Conservation (phyloP, 1,284 basidiomycete genomes). For the Xerocomus minutiporus region DNA sequence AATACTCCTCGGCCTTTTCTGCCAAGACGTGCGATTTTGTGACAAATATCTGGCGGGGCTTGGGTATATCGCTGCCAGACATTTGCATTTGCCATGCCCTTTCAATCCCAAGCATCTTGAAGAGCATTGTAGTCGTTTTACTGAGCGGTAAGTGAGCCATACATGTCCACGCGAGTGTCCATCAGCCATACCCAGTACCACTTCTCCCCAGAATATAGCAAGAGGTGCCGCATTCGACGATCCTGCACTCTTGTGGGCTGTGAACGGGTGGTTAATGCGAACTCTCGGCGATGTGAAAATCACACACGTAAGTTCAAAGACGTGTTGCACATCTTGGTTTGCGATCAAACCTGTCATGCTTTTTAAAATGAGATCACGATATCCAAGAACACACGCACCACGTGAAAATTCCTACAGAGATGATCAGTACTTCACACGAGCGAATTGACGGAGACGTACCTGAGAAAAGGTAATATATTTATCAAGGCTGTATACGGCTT, state of each 20-base stretch:
- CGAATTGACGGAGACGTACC: constrained; percentile 19
- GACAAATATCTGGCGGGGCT: constrained; percentile 66
- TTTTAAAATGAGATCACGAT: constrained; percentile 7
- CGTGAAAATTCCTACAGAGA: constrained; percentile 36
- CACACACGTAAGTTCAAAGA: constrained; percentile 54
- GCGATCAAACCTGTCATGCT: constrained; percentile 39
- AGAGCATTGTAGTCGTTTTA: constrained; percentile 73
- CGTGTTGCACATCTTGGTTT: constrained; percentile 45
- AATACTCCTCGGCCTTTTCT: constrained; percentile 63
- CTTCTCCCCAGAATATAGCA: constrained; percentile 72
- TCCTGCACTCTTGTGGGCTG: constrained; percentile 55
- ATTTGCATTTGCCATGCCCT: constrained; percentile 40
- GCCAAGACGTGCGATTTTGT: constrained; percentile 66
- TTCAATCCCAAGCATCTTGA: constrained; percentile 69
- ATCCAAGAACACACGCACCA: constrained; percentile 32
- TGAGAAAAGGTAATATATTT: constrained; percentile 65
- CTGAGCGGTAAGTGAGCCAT: constrained; percentile 34
- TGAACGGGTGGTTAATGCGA: neutral
- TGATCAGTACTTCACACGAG: neutral
- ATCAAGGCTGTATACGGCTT: constrained; percentile 44
- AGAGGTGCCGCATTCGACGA: constrained; percentile 56
- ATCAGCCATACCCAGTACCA: constrained; percentile 56
- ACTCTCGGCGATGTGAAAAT: constrained; percentile 6
- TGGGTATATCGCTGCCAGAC: constrained; percentile 23
- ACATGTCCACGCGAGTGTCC: neutral